Base-by-base conservation (phyloP, 73 alveolate genomes). In the Tetrahymena malaccensis region DNA sequence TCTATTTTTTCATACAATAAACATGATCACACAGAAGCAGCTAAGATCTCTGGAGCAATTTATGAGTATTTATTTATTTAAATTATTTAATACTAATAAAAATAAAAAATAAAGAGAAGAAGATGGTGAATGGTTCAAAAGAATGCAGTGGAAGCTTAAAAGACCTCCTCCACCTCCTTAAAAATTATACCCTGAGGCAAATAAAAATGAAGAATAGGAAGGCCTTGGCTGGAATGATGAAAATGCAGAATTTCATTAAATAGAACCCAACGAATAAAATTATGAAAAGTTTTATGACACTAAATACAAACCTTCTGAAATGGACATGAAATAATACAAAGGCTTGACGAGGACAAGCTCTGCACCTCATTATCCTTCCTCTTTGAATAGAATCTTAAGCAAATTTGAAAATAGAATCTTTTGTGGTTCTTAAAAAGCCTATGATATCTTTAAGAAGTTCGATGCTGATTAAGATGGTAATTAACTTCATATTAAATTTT, bases 391-490 rank as follows among this genome's bases (percentile, higher is more conserved):
- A 85, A 57, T 95, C 43, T 85, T 95, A 93, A 27, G 33, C 17
- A 95, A 95, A 55, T 94, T 95, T 5, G 97, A 95, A 40, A 43
- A 85, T 55, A 55, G 50, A 33, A 95, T 95, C 16, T 95, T 95
- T 93, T 85, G 89, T 85, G 97, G 95, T 6, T 85, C 95, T 34
- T 93, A 94, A 25, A 17, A 94, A 11, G 84, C 93, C 43, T 95
- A 89, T 95, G 97, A 95, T 16, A 35, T 95, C 8, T 95, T 19
- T 50, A 85, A 85, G 43, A 70, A 89, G 55, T 95, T 95, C 31
- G 97, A 95, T 95, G 85, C 56, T 16, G 97, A 95, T 95, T 85
- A 95, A 50, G 97, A 95, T 95, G 97, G 97, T 94, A 94, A 84
- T 8, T n/a, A 34, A 31, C 35, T 11, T 40, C 31, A 84, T 11